Evolutionary conservation across 2,329 filamentous ascomycete species (phyloP), one percentile per base, ranked within the genome.

Genomic region (Mycosphaerelloides madeirae): DNA sequence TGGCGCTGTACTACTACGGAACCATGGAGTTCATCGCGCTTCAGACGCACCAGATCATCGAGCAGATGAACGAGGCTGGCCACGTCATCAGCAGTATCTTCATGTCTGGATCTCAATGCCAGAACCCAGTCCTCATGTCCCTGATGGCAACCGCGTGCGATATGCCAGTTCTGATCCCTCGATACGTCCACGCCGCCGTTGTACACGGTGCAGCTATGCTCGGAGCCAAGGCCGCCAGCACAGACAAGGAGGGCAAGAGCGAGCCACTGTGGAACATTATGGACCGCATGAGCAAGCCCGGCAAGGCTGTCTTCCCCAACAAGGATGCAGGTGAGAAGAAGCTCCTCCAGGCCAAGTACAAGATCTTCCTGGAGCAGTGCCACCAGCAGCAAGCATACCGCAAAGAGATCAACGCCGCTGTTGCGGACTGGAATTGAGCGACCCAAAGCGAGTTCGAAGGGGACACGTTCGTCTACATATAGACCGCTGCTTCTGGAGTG

Each of bases 181-280:
- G 85, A 40, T 97, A 98, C 61, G 88, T 96, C 47, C 87, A 95
- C 63, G 91, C 91, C 1, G 93, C 93, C 5, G 93, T 98, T 6
- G 91, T 95, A 19, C 90, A 97, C 63, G 93, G 93, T n/a, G 93
- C 93, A 6, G 93, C 93, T 45, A 98, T 98, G 91, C 77, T 98
- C 18, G 93, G 93, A 31, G 93, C 89, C 46, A 97, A 97, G 70
- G 93, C 93, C n/a, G 93, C 91, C 6, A 93, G 85, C 58, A 84
- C 85, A 25, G 83, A 85, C 60, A 76, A 77, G 31, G 77, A 85
- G 8, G 87, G 87, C 34, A 83, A 84, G 59, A 90, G 86, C 0
- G 90, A 96, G 71, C 80, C 85, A 31, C 73, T 98, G 50, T 98
- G 93, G 93, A 80, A 82, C 56, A 96, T 98, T 64, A 98, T 98